Evolutionary conservation across 2,329 filamentous ascomycete species (phyloP), one percentile per base, ranked within the genome.

Genomic region (Fusarium secorum): DNA sequence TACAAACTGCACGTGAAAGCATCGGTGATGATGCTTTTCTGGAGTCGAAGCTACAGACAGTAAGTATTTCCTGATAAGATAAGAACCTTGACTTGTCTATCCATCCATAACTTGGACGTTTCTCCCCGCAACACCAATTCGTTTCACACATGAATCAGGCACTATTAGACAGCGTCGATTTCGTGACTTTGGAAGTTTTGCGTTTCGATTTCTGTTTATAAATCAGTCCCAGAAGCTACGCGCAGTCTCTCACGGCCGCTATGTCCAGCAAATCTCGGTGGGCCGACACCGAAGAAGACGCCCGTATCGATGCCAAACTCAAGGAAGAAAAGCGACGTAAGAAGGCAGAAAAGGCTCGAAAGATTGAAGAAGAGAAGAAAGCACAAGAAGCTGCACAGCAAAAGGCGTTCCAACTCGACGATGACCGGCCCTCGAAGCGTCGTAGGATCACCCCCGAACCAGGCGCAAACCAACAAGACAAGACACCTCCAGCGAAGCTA

Each of bases 281-380:
- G 96, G 93, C 93, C 71, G 89, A 94, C 77, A 90, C 92, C 48
- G 93, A 93, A 74, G 93, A 94, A 74, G 94, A 98, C 79, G 89
- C 89, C 26, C 92, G 89, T 45, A 86, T 91, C 44, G 90, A 93
- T 65, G 90, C 90, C 24, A 89, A 90, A 77, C 86, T 90, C 79
- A 98, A 95, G 82, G 94, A 97, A 81, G 92, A 94, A 76, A 97
- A 96, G 86, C 94, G 92, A 81, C 90, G 92, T 53, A 83, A 89
- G 54, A 98, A 96, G 81, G 91, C 90, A 32, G 92, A 95, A 78
- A 97, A 94, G 81, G 91, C 93, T 73, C 90, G 89, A 63, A 88
- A 88, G 76, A 85, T 88, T 38, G 89, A 93, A 70, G 87, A 81
- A 61, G 69, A 76, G 49, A 74, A 70, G 51, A 76, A 78, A 60